Percentiles rank a stretch among this genome's conserved stretches.
phyloP scores from a whole-genome alignment of 805 yeast genomes.

The Lipomyces japonicus region DNA sequence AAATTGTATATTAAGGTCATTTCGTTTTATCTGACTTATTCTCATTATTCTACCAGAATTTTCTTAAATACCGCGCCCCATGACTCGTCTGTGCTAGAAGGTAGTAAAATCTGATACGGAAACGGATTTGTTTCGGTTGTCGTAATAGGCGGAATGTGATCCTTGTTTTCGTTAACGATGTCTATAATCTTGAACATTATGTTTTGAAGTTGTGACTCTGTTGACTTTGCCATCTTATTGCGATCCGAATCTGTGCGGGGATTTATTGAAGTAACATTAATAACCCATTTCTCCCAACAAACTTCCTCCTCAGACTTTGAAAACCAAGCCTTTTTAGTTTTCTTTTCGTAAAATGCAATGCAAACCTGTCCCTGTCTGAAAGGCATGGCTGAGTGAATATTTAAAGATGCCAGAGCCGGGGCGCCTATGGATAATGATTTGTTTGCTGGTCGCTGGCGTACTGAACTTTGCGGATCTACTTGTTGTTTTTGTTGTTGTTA shows the following conservation, averaged over 20 bases:
- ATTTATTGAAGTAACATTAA: constrained; percentile 49
- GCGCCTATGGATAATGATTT: constrained; percentile 10
- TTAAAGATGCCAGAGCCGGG: constrained; percentile 20
- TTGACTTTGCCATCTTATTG: constrained; percentile 4
- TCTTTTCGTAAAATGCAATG: constrained; percentile 33
- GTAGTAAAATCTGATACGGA: constrained; percentile 46
- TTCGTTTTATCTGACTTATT: not conserved
- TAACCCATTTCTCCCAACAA: constrained; percentile 71
- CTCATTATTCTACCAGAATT: constrained; percentile 30
- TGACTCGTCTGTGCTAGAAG: constrained; percentile 31
- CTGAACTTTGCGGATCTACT: no score
- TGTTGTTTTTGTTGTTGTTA: not conserved
- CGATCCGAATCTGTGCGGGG: constrained; percentile 27
- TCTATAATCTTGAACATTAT: constrained; percentile 48
- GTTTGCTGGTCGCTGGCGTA: not conserved
- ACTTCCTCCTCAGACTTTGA: constrained; percentile 46
- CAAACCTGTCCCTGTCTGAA: constrained; percentile 9
- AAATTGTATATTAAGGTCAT: no score
- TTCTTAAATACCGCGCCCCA: constrained; percentile 40
- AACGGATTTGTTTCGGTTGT: constrained; percentile 65
- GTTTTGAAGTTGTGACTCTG: constrained; percentile 39
- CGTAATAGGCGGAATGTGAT: constrained; percentile 71
- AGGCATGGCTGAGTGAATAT: constrained; percentile 8
- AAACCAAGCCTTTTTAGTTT: constrained; percentile 51
- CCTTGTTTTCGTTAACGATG: constrained; percentile 53